phyloP scores from a whole-genome alignment of 169 alveolate species.

The Plasmodium gaboni region DNA sequence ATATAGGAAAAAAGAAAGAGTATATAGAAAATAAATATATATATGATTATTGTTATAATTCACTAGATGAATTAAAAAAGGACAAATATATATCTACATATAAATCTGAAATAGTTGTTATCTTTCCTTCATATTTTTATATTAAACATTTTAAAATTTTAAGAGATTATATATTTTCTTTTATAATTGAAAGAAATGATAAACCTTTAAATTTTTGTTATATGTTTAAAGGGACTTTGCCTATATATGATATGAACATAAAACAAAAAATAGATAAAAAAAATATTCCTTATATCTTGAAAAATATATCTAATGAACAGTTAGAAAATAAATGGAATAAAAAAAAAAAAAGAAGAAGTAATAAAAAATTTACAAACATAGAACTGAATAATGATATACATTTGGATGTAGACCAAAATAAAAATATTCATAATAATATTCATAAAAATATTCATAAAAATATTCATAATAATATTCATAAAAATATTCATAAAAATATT shows the following conservation, averaged over 20 bases:
- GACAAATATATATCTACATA: slow-evolving; percentile 21
- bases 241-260: slow-evolving; percentile 8
- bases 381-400: background rate
- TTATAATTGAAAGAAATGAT: slow-evolving; percentile 34
- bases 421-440: no score
- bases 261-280: slow-evolving; percentile 8
- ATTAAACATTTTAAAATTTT: slow-evolving; percentile 22
- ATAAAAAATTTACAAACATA: background rate
- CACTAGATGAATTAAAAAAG: slow-evolving; percentile 29
- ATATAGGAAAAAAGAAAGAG: no score
- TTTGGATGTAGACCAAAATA: no score
- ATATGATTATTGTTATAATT: slow-evolving; percentile 9
- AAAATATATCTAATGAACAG: background rate
- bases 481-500: no score
- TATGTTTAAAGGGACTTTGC: slow-evolving; percentile 10
- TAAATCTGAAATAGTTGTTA: slow-evolving; percentile 26
- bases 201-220: slow-evolving; percentile 23
- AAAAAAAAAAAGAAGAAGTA: background rate
- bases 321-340: background rate
- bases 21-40: background rate
- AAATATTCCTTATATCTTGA: background rate
- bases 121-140: slow-evolving; percentile 15
- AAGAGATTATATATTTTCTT: slow-evolving; percentile 28
- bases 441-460: no score
- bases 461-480: no score